These are phyloP conservation scores for Grosmannia huntii DNA, from an alignment of 2,329 filamentous ascomycete genomes.

Conservation along the genomic window DNA sequence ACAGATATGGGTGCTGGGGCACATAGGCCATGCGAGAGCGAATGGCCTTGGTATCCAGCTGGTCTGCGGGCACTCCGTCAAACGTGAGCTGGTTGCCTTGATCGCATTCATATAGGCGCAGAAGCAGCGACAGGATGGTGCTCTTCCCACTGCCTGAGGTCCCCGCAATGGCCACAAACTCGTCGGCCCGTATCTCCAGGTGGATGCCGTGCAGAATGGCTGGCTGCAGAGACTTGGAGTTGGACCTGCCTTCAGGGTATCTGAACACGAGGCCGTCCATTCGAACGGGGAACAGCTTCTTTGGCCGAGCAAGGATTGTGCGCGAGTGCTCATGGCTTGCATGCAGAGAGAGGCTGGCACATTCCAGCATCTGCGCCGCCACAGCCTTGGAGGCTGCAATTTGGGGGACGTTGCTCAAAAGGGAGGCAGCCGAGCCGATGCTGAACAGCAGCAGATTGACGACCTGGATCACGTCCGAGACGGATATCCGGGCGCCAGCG, in stretches of 20 bases:
- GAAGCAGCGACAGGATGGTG: constrained; percentile 62
- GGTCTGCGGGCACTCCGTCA: constrained; percentile 39
- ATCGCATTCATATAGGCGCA: constrained; percentile 49
- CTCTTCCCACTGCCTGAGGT: constrained; percentile 84
- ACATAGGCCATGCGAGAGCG: constrained; percentile 54
- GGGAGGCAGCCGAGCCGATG: constrained; percentile 56
- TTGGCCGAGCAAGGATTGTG: constrained; percentile 12
- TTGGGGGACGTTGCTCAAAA: constrained; percentile 67
- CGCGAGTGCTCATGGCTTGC: constrained; percentile 42
- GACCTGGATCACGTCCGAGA: constrained; percentile 56
- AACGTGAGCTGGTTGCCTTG: constrained; percentile 36
- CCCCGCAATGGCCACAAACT: constrained; percentile 68
- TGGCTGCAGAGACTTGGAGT: not conserved
- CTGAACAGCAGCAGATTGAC: constrained; percentile 77
- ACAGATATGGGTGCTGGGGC: constrained; percentile 59
- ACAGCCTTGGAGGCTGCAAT: constrained; percentile 62
- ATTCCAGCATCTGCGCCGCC: constrained; percentile 58
- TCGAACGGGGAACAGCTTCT: constrained; percentile 27
- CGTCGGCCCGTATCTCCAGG: constrained; percentile 49
- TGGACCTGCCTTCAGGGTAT: constrained; percentile 41
- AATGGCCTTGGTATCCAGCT: constrained; percentile 47
- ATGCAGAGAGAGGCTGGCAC: constrained; percentile 44
- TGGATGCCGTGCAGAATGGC: constrained; percentile 50
- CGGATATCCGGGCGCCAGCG: constrained; percentile 6
- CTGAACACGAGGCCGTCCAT: constrained; percentile 55